Evolutionary conservation across 768 basidiomycete species (phyloP), one percentile per base, ranked within the genome.

Genomic region (Jaapia argillacea): DNA sequence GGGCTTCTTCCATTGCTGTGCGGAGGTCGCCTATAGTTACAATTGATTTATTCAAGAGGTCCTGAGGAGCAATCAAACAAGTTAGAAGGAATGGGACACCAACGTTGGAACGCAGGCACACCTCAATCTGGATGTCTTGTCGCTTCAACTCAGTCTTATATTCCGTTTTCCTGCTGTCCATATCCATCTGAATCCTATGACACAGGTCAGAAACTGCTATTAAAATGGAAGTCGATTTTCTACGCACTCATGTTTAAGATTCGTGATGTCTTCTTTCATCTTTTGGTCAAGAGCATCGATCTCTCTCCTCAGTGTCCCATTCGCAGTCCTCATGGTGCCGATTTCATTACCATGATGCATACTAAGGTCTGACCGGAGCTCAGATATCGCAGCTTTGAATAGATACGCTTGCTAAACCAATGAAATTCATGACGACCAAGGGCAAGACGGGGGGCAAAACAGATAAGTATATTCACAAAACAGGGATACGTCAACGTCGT

Each of bases 111-210:
- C 3, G 5, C 22, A 41, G 43, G 39, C 67, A 16, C 33, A 85
- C 87, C 73, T 91, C 88, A 28, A 94, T 89, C 26, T 68, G 65
- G 47, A 97, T 85, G 52, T 91, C 91, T 52, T 83, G 79, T 42
- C 71, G 74, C 62, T 92, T 94, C 46, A 87, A 55, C 41, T 97
- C 92, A 1, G 80, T 71, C 55, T 81, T 84, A 12, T 81, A 76
- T 58, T 98, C 96, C 51, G 85, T 89, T 68, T 92, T 97, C 45
- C 94, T 74, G 48, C 81, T 91, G 54, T 94, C 90, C 47, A 97
- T 71, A 44, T 99, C 96, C 81, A 98, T 91, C 61, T 97, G 92
- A 41, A 93, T 88, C 55, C 92, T 96, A 47, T 43, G 35, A n/a
- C 36, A 41, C 12, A 23, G 13, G n/a, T 35, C 28, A 41, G 46